A percentile compares a stretch with the other conserved stretches of the same genome.
Evolutionary conservation across 192 early-diverging fungal species (phyloP).

Genomic region (Coemansia sp.): DNA sequence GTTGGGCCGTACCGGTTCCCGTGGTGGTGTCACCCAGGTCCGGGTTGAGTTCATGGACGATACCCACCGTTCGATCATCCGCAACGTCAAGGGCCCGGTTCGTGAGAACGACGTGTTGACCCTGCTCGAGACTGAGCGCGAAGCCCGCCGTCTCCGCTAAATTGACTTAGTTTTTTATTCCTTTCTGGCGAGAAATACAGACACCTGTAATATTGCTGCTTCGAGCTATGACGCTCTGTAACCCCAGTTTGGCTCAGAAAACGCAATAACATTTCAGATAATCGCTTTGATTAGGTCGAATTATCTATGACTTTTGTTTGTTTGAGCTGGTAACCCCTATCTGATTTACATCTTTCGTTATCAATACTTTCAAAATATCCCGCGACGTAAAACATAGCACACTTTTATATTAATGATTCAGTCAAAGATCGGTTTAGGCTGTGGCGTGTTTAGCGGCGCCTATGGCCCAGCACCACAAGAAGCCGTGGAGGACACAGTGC

Average conservation of each 20-base stretch:
- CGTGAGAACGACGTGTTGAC: conserved; percentile 95
- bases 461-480: conserved; percentile 25
- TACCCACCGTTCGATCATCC: conserved; percentile 93
- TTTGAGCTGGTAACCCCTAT: too few relatives aligned
- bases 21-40: conserved; percentile 99
- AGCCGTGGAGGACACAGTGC: conserved; percentile 9
- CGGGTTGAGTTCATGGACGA: conserved; percentile 99
- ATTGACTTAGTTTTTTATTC: conserved; percentile 7
- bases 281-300: too few relatives aligned
- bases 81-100: conserved; percentile 99
- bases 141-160: conserved; percentile 98
- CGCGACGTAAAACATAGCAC: background rate
- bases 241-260: too few relatives aligned
- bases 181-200: conserved; percentile 9
- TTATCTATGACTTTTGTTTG: too few relatives aligned
- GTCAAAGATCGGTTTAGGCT: conserved; percentile 30
- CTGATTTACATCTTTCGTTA: background rate
- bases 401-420: too few relatives aligned
- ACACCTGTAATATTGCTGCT: background rate
- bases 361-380: background rate
- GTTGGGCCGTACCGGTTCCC: conserved; percentile 99
- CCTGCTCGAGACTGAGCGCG: conserved; percentile 99
- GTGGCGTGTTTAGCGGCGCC: conserved; percentile 48
- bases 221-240: too few relatives aligned
- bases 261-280: too few relatives aligned